Base-by-base conservation (phyloP, 164 flowering plant genomes). In the Magnolia changhungtana region DNA sequence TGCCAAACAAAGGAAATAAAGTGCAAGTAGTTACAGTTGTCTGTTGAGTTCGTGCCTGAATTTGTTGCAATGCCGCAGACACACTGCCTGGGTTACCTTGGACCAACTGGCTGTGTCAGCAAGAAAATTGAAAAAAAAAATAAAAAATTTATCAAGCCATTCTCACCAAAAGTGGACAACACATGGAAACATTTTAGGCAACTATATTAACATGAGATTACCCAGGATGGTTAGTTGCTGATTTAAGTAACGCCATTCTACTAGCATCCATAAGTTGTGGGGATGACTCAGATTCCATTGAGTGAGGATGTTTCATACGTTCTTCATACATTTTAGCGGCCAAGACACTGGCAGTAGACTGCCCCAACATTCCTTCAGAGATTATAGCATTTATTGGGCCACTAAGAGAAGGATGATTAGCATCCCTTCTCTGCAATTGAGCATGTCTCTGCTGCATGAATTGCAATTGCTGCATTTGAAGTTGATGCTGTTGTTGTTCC, bases 271-370 rank as follows among this genome's bases (percentile, higher is more conserved):
- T 84, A 61, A 92, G 86, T 70, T 85, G 87, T 29, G 91, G 82
- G 59, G 95, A 91, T 72, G 91, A 65, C 71, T 89, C 92, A 72
- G 90, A 84, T 76, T 91, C 94, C 86, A 91, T 84, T 21, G 90
- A 80, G 74, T 90, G 90, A 78, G 94, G 89, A 71, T 85, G 87
- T 77, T 90, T 92, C 90, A 90, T 84, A 55, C 87, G 87, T 72
- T 89, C 96, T 80, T 91, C 97, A 81, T 89, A 88, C 85, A 90
- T 85, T 82, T 89, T 93, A 84, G 92, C 88, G 21, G 94, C 92
- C 84, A 93, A 77, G 20, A 84, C 87, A 86, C 89, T 94, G 37
- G 92, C 92, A 72, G 91, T 85, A 71, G 94, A 87, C 77, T 90
- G 92, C n/a, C 93, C 96, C 70, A 88, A 79, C 87, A 91, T 83